Percentiles rank a stretch among this genome's conserved stretches.
Conservation (phyloP, 768 basidiomycete species). For the Leccinum disarticulatum region DNA sequence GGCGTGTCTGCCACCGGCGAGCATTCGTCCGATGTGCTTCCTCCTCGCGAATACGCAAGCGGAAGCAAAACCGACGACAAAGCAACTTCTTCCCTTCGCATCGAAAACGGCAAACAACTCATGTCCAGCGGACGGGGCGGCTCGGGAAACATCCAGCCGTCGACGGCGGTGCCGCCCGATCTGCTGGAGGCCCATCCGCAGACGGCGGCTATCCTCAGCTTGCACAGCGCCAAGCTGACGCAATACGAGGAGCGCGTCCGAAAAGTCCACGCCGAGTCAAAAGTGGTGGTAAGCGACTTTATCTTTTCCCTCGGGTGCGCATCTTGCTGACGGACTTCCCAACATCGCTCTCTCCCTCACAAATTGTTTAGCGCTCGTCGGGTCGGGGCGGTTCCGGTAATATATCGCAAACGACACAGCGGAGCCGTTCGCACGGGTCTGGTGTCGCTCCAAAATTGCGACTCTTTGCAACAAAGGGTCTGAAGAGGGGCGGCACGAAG, state of each 20-base stretch:
- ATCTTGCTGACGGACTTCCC: not conserved
- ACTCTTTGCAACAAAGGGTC: conserved; percentile 19
- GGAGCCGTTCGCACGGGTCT: conserved; percentile 9
- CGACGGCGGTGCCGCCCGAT: not conserved
- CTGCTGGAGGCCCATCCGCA: conserved; percentile 17
- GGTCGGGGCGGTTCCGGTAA: conserved; percentile 30
- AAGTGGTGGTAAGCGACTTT: conserved; percentile 16
- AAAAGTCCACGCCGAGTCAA: conserved; percentile 15
- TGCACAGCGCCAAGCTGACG: conserved; percentile 12
- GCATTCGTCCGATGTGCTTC: not conserved
- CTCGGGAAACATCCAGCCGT: conserved; percentile 23
- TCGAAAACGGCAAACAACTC: conserved; percentile 4
- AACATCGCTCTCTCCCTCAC: not conserved
- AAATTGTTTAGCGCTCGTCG: conserved; percentile 20
- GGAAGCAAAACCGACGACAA: not conserved
- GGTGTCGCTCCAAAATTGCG: not conserved
- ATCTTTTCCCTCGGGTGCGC: not conserved
- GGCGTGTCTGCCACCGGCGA: not conserved
- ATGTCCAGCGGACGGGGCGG: conserved; percentile 28
- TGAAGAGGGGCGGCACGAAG: not conserved
- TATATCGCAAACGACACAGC: conserved; percentile 16
- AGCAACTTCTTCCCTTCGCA: not conserved
- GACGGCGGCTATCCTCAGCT: conserved; percentile 25
- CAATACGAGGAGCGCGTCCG: conserved; percentile 21
- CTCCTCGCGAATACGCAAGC: not conserved